Base-by-base conservation (phyloP, 768 basidiomycete species). In the Tephrocybe rancida region DNA sequence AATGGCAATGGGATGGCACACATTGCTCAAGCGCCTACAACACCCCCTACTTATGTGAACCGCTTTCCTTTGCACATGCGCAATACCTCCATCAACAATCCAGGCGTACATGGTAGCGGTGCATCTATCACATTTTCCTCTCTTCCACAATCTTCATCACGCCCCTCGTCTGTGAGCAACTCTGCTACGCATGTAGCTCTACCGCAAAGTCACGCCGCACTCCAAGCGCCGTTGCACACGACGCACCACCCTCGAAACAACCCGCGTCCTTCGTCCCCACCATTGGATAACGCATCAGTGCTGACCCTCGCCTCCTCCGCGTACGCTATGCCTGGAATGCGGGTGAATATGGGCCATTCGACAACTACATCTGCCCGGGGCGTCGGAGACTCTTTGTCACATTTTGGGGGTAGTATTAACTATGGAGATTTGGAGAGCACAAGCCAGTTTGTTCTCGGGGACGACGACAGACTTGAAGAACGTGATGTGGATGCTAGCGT, bases 191-290 rank as follows among this genome's bases (percentile, higher is more conserved):
- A 61, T 69, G 42, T 70, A 62, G 52, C 63, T 61, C 39, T 54
- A 52, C 55, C 56, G 67, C 54, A 59, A 38, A 30, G 55, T 59
- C 47, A 55, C 29, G 26, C 61, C 62, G 21, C 65, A 65, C 42
- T 77, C 16, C 92, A 95, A 65, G 92, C 92, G 8, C 96, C 95
- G 0, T 79, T 89, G 30, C 93, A 96, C 67, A 93, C 94, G 0
- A 74, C 83, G n/a, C 93, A 92, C 49, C 94, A 98, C 71, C 95
- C 96, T 9, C 84, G 94, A 42, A 92, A 97, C 69, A 99, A 99
- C 65, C 96, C 96, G 1, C 85, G 91, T 21, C 96, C 97, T 21
- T 88, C 89, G 14, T 92, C 92, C 5, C 89, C 92, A 19, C 95
- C 96, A 1, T 76, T 85, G 41, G 94, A 95, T 64, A 95, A 98